Evolutionary conservation across 2,329 filamentous ascomycete species (phyloP).

Genomic region (Aphanocladium album): DNA sequence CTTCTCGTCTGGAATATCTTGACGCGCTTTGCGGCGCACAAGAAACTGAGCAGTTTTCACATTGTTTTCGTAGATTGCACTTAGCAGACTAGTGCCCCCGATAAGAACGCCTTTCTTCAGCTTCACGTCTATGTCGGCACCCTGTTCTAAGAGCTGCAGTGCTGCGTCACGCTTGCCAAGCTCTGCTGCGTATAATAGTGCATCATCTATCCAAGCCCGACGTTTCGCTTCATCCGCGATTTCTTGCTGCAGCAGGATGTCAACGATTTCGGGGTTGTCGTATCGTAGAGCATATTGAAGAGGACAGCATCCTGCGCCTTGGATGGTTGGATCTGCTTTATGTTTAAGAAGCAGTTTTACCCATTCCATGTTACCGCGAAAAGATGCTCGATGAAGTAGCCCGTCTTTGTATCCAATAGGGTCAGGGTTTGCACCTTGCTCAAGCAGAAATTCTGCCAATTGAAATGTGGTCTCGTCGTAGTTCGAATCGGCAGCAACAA

Average conservation of each 20-base stretch:
- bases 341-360: not conserved
- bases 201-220: not conserved
- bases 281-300: not conserved
- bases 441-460: not conserved
- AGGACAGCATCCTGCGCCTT: not conserved
- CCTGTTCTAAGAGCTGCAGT: conserved; percentile 4
- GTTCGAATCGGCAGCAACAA: not conserved
- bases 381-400: not conserved
- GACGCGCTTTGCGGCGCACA: not conserved
- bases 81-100: not conserved
- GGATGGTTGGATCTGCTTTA: conserved; percentile 1
- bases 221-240: not conserved
- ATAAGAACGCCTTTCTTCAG: not conserved
- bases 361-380: not conserved
- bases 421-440: not conserved
- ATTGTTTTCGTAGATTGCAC: not conserved
- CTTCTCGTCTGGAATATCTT: not conserved
- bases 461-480: not conserved
- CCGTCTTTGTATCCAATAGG: not conserved
- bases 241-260: not conserved
- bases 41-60: conserved; percentile 10
- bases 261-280: not conserved
- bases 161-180: conserved; percentile 1
- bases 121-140: not conserved
- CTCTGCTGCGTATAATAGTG: not conserved